phyloP scores from a whole-genome alignment of 768 basidiomycete species.

The Coprinopsis cinerea region DNA sequence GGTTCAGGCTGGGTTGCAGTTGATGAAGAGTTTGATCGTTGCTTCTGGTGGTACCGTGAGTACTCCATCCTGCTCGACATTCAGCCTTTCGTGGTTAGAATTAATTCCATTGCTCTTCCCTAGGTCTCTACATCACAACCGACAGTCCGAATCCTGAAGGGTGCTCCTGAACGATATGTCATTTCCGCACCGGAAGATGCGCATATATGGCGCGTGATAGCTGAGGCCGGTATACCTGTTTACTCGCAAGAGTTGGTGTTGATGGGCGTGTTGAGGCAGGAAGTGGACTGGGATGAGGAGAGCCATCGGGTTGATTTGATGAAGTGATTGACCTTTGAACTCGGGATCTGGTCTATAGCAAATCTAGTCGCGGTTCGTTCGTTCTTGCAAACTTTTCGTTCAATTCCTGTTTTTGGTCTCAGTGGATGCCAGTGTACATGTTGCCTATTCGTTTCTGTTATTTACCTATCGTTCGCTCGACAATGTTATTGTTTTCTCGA shows the following conservation, averaged over 20 bases:
- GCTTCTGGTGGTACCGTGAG: constrained; percentile 69
- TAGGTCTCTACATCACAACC: constrained; percentile 40
- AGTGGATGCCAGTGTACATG: too few relatives aligned
- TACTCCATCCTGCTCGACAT: constrained; percentile 6
- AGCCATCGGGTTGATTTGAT: constrained; percentile 24
- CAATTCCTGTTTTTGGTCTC: too few relatives aligned
- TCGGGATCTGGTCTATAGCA: too few relatives aligned
- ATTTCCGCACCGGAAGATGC: constrained; percentile 63
- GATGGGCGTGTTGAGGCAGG: constrained; percentile 56
- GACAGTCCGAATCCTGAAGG: constrained; percentile 48
- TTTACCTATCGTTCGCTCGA: too few relatives aligned
- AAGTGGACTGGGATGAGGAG: constrained; percentile 56
- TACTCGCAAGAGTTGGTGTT: constrained; percentile 68
- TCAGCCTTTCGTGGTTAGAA: constrained; percentile 1
- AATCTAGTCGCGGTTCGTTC: too few relatives aligned
- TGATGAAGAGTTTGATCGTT: constrained; percentile 63
- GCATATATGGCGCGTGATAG: constrained; percentile 61
- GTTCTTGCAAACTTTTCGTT: too few relatives aligned
- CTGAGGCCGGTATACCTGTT: constrained; percentile 41
- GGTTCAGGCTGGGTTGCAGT: constrained; percentile 40
- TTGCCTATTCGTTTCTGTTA: too few relatives aligned
- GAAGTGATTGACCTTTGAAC: not conserved
- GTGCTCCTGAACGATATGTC: constrained; percentile 48
- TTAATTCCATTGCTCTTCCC: not conserved
- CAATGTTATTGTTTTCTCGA: too few relatives aligned